Conservation (phyloP, 768 basidiomycete genomes). For the Mrakia hoshinonis region DNA sequence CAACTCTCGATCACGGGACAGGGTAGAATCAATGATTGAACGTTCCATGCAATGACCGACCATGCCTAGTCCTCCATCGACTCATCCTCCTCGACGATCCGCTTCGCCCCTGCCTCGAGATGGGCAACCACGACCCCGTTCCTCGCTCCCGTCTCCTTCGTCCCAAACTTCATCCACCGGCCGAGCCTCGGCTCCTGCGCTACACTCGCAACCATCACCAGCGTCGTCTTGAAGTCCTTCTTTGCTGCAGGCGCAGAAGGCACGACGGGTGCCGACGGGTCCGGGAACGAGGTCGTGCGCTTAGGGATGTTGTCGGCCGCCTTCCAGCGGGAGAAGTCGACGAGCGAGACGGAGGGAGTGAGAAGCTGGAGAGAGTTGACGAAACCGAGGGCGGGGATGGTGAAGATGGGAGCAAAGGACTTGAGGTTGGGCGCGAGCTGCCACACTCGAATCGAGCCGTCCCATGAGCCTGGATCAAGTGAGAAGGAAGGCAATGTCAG, state of each 20-base stretch:
- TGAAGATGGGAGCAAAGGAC: conserved; percentile 59
- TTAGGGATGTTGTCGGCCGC: conserved; percentile 33
- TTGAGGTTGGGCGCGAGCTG: conserved; percentile 69
- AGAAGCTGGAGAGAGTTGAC: conserved; percentile 84
- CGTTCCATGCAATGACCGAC: too few relatives aligned
- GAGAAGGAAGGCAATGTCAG: background rate
- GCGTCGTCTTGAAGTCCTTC: conserved; percentile 36
- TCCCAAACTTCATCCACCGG: conserved; percentile 73
- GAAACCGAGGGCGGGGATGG: conserved; percentile 62
- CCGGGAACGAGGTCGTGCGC: conserved; percentile 30
- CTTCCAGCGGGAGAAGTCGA: conserved; percentile 46
- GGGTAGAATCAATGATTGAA: too few relatives aligned
- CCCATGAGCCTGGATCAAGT: conserved; percentile 70
- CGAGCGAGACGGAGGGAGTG: conserved; percentile 45
- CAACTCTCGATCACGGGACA: too few relatives aligned
- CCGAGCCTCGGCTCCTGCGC: conserved; percentile 85
- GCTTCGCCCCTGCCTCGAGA: conserved; percentile 28
- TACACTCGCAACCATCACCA: conserved; percentile 64
- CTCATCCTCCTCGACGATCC: conserved; percentile 11
- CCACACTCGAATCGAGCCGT: conserved; percentile 83
- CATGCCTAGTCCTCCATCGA: conserved; percentile 4
- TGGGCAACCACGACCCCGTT: conserved; percentile 63
- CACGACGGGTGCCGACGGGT: conserved; percentile 26
- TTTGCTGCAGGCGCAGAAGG: conserved; percentile 29
- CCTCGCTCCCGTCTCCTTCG: conserved; percentile 50